Evolutionary conservation across 139 green algal species (phyloP), one percentile per base, ranked within the genome.

Genomic region (Tetradesmus lagerheimii): DNA sequence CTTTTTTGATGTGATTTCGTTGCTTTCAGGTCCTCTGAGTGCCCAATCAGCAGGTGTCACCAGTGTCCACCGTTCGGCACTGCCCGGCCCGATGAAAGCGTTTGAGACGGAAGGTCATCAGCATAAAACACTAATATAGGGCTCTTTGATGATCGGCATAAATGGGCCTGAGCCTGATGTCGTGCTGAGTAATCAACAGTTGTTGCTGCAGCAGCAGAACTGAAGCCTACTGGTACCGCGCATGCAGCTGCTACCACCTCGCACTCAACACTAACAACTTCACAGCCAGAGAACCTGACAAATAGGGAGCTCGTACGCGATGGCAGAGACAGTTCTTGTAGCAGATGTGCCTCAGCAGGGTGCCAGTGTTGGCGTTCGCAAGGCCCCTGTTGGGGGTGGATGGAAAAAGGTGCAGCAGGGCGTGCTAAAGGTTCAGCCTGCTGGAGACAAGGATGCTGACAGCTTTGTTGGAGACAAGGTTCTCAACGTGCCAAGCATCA

Each of bases 321-420:
- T 71, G 57, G 8, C 20, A 8, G 57, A 71, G 57, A 71, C 57
- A 23, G 57, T 71, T 2, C 25, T 71, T 71, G 23, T n/a, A n/a
- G 57, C 57, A 31, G 57, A 71, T 71, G 57, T 71, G 18, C 57
- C 57, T n/a, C 57, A 71, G 57, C 57, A 71, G 57, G 57, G 20
- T 31, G 57, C 57, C 9, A 31, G 23, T 71, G 57, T n/a, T 71
- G 57, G 23, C 57, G 8, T 71, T 0, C 57, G 23, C 37, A 85
- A 85, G 8, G 8, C 43, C 8, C 27, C 41, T 35, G 25, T 37
- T 34, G 79, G 27, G 25, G 25, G 25, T 20, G 79, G 41, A 66
- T 85, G 79, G 79, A 85, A 37, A 39, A 85, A 71, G 57, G 57
- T 71, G 57, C 57, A 71, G 57, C 57, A 71, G 57, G 57, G 57